Base-by-base conservation (phyloP, 805 yeast species). In the Saturnispora kantuleensis region DNA sequence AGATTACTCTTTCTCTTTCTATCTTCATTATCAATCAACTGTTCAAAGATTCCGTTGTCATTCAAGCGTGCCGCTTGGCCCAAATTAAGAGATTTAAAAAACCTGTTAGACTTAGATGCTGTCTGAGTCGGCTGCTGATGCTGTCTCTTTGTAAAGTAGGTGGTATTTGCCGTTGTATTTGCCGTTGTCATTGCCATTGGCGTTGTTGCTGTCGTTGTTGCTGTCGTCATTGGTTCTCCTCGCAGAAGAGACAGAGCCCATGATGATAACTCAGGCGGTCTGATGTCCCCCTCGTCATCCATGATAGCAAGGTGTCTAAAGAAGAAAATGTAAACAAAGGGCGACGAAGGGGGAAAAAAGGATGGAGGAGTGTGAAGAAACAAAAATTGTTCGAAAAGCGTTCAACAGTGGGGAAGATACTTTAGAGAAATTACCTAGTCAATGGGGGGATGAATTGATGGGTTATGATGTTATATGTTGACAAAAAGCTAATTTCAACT, bases 251-350 rank as follows among this genome's bases (percentile, higher is more conserved):
- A 73, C 51, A 73, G 66, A 36, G 77, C 70, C 52, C 73, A 74
- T 1, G 77, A 68, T 49, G 79, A 74, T 50, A 75, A 63, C 28
- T 71, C 71, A 2, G 81, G 81, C 0, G 78, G 78, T 21, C 71
- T 62, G 38, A 64, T 59, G 44, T 70, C 77, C 37, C 71, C 76
- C 18, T 53, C 59, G 37, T 56, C 58, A 40, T 54, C 58, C 31
- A 42, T 42, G 18, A 15, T 38, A 38, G 41, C 41, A 38, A 38
- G n/a, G 28, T 21, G 7, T 16, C 6, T 35, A 11, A 8, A 10
- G 38, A n/a, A 33, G 11, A 44, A 29, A 40, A 28, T 39, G 26
- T 32, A 32, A 16, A 31, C 15, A 33, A 21, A 15, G 26, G 21
- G 35, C 34, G 31, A 34, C 13, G n/a, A 37, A 32, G 37, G 29